A percentile compares a stretch with the other conserved stretches of the same genome.
Evolutionary conservation across 352 stramenopile species (phyloP).

Genomic region (Phytopythium sindhum): DNA sequence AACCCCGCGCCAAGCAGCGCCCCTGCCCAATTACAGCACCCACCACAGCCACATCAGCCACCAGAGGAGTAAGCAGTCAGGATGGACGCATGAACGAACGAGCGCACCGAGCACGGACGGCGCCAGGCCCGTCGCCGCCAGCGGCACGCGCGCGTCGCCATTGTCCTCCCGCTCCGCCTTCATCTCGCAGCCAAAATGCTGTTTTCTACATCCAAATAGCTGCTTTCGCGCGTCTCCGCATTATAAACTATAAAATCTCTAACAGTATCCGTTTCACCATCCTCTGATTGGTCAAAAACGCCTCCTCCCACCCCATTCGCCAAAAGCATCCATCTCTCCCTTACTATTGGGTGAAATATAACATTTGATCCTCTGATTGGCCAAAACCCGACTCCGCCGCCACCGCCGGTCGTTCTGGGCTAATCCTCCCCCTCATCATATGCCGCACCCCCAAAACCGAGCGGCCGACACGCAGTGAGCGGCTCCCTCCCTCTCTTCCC

Average conservation of each 20-base stretch:
- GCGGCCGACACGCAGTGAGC: conserved; percentile 1
- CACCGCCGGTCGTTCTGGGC: conserved; percentile 40
- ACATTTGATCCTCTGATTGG: conserved; percentile 32
- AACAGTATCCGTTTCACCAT: neutral
- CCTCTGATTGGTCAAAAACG: neutral
- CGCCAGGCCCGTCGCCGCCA: conserved; percentile 54
- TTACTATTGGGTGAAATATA: conserved; percentile 15
- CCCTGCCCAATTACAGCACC: conserved; percentile 18
- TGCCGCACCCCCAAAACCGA: conserved; percentile 30
- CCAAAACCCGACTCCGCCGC: conserved; percentile 17
- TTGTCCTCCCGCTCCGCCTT: conserved; percentile 7
- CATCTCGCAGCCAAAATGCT: conserved; percentile 9
- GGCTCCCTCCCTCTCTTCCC: neutral
- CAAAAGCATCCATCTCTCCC: neutral
- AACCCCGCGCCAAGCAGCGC: conserved; percentile 62
- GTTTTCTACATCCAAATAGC: neutral
- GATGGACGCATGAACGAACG: neutral
- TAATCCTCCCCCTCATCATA: conserved; percentile 3
- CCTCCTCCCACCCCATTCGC: too few species aligned
- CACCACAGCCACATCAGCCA: neutral
- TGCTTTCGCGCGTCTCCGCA: neutral
- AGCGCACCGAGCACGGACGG: conserved; percentile 50
- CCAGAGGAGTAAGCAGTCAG: neutral
- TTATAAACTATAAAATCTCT: neutral
- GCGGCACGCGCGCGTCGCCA: conserved; percentile 24